Percentiles rank a stretch among this genome's conserved stretches.
Evolutionary conservation across 352 stramenopile genomes (phyloP).

Genomic region (Plasmopara halstedii): DNA sequence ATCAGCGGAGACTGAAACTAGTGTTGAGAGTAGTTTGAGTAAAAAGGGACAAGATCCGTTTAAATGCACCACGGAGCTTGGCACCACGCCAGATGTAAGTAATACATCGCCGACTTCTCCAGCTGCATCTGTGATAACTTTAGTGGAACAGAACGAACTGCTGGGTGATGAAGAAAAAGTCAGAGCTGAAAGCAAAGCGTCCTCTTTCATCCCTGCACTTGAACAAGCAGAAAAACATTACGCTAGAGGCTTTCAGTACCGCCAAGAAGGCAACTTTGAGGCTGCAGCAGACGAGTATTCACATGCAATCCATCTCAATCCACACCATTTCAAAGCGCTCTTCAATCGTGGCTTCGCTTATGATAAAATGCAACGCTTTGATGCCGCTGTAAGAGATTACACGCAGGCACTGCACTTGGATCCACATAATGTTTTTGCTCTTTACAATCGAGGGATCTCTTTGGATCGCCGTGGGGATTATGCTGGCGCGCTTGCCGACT

Average conservation of each 20-base stretch:
- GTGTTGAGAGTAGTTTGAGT: conserved; percentile 1
- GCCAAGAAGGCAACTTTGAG: conserved; percentile 78
- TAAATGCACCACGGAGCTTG: conserved; percentile 2
- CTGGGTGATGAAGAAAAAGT: background rate
- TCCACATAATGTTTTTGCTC: conserved; percentile 65
- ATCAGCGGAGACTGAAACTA: conserved; percentile 12
- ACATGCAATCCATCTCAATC: conserved; percentile 61
- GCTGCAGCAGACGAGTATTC: conserved; percentile 74
- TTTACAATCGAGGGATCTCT: conserved; percentile 82
- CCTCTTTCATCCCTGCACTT: background rate
- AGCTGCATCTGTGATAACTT: background rate
- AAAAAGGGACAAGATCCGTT: conserved; percentile 6
- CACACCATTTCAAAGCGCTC: conserved; percentile 79
- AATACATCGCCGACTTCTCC: conserved; percentile 5
- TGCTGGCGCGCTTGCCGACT: conserved; percentile 70
- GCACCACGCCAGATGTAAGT: conserved; percentile 1
- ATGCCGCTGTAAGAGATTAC: conserved; percentile 74
- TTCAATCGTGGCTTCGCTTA: conserved; percentile 86
- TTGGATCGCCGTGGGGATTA: conserved; percentile 81
- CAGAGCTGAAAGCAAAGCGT: background rate
- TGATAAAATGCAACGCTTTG: conserved; percentile 75
- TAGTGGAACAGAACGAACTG: conserved; percentile 3
- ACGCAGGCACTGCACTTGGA: conserved; percentile 58
- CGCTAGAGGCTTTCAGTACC: conserved; percentile 53
- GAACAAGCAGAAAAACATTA: conserved; percentile 49